These are phyloP conservation scores for Eremochloa ophiuroides DNA, from an alignment of 176 grass and related monocot genomes.

Conservation along the genomic window DNA sequence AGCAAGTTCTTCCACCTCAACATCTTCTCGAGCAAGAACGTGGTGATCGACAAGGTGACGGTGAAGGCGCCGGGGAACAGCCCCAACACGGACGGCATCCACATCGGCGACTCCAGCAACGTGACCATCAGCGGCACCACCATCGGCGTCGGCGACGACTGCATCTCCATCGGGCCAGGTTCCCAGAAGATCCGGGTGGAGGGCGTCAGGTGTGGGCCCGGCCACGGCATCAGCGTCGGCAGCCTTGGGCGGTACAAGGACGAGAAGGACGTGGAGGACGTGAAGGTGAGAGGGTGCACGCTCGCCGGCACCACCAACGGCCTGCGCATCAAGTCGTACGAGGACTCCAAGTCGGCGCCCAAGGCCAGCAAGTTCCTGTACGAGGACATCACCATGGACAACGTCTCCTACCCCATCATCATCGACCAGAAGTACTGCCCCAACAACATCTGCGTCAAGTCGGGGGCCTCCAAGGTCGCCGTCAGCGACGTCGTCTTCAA, in stretches of 20 bases:
- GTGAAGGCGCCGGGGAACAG: constrained; percentile 50
- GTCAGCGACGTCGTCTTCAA: constrained; percentile 44
- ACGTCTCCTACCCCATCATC: constrained; percentile 67
- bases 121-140: constrained; percentile 42
- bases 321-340: constrained; percentile 75
- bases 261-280: constrained; percentile 67
- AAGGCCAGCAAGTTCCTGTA: constrained; percentile 43
- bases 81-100: constrained; percentile 88
- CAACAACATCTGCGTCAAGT: constrained; percentile 39
- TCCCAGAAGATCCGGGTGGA: constrained; percentile 22
- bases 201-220: constrained; percentile 47
- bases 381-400: constrained; percentile 58
- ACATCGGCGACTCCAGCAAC: constrained; percentile 53
- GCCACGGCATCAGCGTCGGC: constrained; percentile 83
- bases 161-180: constrained; percentile 66
- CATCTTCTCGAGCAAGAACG: constrained; percentile 37
- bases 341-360: constrained; percentile 39
- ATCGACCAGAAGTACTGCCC: constrained; percentile 92
- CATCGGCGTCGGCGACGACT: constrained; percentile 77
- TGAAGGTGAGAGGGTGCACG: constrained; percentile 39
- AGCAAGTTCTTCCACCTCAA: constrained; percentile 84
- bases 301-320: constrained; percentile 56
- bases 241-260: constrained; percentile 60
- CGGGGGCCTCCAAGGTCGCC: constrained; percentile 38
- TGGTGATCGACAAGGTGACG: constrained; percentile 41